These are phyloP conservation scores for Acer yangbiense DNA, from an alignment of 345 rosid species.

Conservation along the genomic window DNA sequence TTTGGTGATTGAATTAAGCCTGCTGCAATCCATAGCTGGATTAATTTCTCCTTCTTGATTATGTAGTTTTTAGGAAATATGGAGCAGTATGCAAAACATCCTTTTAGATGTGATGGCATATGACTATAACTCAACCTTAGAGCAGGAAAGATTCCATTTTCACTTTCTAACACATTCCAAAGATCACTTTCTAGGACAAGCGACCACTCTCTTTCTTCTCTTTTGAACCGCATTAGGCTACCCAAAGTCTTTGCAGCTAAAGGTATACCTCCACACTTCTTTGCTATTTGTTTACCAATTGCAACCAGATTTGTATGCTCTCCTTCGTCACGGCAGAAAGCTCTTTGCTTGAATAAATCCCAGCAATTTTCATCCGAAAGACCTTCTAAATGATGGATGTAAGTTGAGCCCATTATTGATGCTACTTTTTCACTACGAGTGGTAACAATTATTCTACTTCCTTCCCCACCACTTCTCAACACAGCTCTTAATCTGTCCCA, in stretches of 20 bases:
- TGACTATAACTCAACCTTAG: constrained; percentile 29
- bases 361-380: constrained; percentile 25
- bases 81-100: constrained; percentile 29
- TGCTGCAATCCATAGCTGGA: constrained; percentile 31
- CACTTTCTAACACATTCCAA: constrained; percentile 20
- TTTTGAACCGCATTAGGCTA: constrained; percentile 29
- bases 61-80: constrained; percentile 28
- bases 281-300: constrained; percentile 22
- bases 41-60: constrained; percentile 20
- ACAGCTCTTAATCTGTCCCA: constrained; percentile 20
- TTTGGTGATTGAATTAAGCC: constrained; percentile 26
- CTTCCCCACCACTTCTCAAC: constrained; percentile 16
- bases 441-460: constrained; percentile 26
- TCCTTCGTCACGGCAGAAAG: constrained; percentile 2
- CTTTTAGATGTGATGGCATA: constrained; percentile 31
- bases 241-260: constrained; percentile 30
- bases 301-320: background rate
- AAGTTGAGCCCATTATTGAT: background rate
- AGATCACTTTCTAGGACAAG: constrained; percentile 20
- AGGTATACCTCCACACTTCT: constrained; percentile 33
- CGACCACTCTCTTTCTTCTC: constrained; percentile 22
- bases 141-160: constrained; percentile 26
- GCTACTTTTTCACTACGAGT: constrained; percentile 25
- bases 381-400: constrained; percentile 3
- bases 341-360: constrained; percentile 28